Conservation (phyloP, 192 early-diverging fungal genomes). For the Backusella australiensis region DNA sequence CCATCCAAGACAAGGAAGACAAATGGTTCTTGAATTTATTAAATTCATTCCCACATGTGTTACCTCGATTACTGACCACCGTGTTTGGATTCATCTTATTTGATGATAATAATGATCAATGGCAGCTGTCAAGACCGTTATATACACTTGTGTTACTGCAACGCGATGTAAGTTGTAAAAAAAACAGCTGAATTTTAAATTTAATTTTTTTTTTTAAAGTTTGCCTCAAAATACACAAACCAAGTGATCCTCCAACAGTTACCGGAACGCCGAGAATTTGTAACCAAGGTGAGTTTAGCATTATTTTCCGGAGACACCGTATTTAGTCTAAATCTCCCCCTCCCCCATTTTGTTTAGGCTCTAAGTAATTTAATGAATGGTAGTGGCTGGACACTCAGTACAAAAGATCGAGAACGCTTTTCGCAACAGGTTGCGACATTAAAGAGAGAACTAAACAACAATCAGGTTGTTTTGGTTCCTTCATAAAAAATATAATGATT, state of each 20-base stretch:
- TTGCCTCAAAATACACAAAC: constrained; percentile 54
- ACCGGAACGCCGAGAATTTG: constrained; percentile 40
- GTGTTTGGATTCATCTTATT: constrained; percentile 76
- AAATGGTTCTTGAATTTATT: constrained; percentile 48
- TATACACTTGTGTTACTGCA: constrained; percentile 76
- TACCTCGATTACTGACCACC: constrained; percentile 59
- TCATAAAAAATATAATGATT: background rate
- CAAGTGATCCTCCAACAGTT: constrained; percentile 54
- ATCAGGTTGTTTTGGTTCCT: constrained; percentile 24
- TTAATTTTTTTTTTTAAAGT: constrained; percentile 21
- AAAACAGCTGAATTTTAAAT: background rate
- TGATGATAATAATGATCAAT: constrained; percentile 80
- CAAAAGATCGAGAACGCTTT: constrained; percentile 63
- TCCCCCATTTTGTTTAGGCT: constrained; percentile 35
- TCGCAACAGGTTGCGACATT: constrained; percentile 59
- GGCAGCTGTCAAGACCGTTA: constrained; percentile 79
- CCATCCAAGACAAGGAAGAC: constrained; percentile 44
- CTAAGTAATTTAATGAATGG: constrained; percentile 59
- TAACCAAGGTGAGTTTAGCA: constrained; percentile 35
- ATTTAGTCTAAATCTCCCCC: background rate
- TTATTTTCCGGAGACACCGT: background rate
- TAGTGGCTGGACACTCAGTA: constrained; percentile 47
- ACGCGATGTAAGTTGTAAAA: constrained; percentile 44
- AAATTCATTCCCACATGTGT: constrained; percentile 55
- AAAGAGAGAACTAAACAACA: constrained; percentile 43